Conservation (phyloP, 495 filamentous ascomycete species). For the Aspergillus heteromorphus region DNA sequence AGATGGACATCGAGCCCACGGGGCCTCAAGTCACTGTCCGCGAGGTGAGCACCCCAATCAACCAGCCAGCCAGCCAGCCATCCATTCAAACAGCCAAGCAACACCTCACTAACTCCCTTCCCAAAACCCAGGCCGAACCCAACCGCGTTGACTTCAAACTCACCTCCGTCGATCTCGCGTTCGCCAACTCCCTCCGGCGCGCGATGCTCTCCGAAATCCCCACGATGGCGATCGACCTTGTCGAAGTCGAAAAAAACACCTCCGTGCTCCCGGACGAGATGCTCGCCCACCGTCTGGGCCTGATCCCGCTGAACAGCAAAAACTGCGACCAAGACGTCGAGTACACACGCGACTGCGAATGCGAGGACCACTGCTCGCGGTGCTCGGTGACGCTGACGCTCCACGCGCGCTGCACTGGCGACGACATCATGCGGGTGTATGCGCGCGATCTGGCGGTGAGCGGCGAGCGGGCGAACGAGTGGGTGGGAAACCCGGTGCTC, state of each 20-base stretch:
- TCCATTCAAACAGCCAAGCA: constrained; percentile 1
- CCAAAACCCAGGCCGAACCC: constrained; percentile 53
- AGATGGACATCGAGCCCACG: constrained; percentile 60
- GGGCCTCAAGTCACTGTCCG: constrained; percentile 68
- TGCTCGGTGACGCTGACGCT: constrained; percentile 81
- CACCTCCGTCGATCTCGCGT: constrained; percentile 71
- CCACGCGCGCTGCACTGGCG: constrained; percentile 72
- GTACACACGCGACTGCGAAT: constrained; percentile 94
- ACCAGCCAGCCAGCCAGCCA: constrained; percentile 6
- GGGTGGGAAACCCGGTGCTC: constrained; percentile 81
- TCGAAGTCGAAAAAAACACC: constrained; percentile 89
- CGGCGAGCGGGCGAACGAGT: constrained; percentile 57
- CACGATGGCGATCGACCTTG: constrained; percentile 89
- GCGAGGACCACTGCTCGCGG: constrained; percentile 84
- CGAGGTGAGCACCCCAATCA: constrained; percentile 44
- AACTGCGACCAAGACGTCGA: constrained; percentile 74
- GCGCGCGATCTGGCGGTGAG: constrained; percentile 75
- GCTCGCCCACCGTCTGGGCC: constrained; percentile 84
- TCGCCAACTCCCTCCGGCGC: constrained; percentile 92
- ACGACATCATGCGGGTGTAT: constrained; percentile 84
- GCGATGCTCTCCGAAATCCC: constrained; percentile 91
- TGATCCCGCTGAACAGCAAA: constrained; percentile 81
- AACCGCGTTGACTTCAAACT: constrained; percentile 78
- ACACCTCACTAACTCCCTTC: constrained; percentile 1
- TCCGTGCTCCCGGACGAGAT: constrained; percentile 95